phyloP scores from a whole-genome alignment of 257 asterid genomes.

The Avicennia marina region DNA sequence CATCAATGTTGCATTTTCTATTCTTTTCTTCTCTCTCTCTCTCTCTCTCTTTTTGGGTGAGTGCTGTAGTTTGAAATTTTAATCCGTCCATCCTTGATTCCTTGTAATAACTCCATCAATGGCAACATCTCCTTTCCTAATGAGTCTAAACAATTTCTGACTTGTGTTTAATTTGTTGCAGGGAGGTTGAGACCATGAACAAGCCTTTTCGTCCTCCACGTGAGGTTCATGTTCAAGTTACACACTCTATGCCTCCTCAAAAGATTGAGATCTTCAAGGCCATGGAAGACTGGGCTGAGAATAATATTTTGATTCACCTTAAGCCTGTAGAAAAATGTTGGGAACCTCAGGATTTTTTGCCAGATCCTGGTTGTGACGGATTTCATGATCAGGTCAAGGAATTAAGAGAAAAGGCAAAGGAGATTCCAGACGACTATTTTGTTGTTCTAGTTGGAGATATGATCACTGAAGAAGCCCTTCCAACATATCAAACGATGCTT shows the following conservation, averaged over 20 bases:
- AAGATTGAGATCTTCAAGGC: constrained; percentile 67
- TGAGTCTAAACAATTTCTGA: too few species aligned
- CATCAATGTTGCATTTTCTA: too few species aligned
- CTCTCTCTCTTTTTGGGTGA: too few species aligned
- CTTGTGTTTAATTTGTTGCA: constrained; percentile 6
- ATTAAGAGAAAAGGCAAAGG: too few species aligned
- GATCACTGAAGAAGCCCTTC: too few species aligned
- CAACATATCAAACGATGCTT: constrained; percentile 16
- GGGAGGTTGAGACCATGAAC: constrained; percentile 52
- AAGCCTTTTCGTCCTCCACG: constrained; percentile 59
- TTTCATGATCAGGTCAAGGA: constrained; percentile 67
- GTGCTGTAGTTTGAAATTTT: too few species aligned
- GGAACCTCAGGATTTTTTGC: constrained; percentile 86
- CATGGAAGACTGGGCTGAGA: constrained; percentile 64
- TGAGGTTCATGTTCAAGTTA: constrained; percentile 66
- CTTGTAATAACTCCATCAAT: too few species aligned
- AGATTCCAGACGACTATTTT: constrained; percentile 20
- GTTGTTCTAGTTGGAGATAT: constrained; percentile 14
- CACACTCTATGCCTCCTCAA: constrained; percentile 76
- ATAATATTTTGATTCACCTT: constrained; percentile 55
- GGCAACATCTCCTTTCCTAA: too few species aligned
- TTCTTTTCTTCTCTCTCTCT: too few species aligned
- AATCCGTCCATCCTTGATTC: too few species aligned
- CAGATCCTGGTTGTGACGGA: constrained; percentile 75
- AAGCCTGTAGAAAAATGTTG: constrained; percentile 77